Conservation (phyloP, 768 basidiomycete species). For the Naematelia aurantialba region DNA sequence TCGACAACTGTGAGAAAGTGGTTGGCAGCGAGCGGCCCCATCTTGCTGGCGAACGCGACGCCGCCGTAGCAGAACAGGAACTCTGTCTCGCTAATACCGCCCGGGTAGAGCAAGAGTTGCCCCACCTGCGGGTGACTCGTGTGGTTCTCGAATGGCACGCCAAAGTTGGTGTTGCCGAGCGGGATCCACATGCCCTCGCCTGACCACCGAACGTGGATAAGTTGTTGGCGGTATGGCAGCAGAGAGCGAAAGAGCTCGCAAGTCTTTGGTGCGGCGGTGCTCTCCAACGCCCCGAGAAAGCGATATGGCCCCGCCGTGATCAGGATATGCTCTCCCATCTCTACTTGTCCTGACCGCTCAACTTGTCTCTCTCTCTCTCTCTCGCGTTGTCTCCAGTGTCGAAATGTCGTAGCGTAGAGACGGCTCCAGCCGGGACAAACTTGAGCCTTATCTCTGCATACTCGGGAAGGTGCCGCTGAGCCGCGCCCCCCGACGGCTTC, state of each 20-base stretch:
- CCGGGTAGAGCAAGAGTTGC: slow-evolving; percentile 5
- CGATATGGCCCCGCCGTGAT: slow-evolving; percentile 2
- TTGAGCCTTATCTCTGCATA: too few species aligned
- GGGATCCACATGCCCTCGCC: slow-evolving; percentile 8
- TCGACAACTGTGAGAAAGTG: slow-evolving; percentile 2
- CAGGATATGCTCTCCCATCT: neutral
- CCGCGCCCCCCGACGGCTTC: too few species aligned
- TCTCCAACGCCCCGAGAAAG: neutral
- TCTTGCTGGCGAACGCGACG: slow-evolving; percentile 3
- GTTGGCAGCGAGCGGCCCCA: slow-evolving; percentile 6
- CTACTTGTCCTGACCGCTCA: too few species aligned
- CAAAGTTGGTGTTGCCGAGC: neutral
- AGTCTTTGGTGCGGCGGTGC: neutral
- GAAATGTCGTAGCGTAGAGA: too few species aligned
- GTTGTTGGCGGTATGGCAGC: slow-evolving; percentile 2
- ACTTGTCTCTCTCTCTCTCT: too few species aligned
- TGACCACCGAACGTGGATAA: slow-evolving; percentile 11
- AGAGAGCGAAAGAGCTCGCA: slow-evolving; percentile 3
- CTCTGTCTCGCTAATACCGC: slow-evolving; percentile 4
- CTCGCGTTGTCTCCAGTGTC: too few species aligned
- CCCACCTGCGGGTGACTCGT: slow-evolving; percentile 4
- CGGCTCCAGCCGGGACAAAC: too few species aligned
- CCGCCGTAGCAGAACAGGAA: slow-evolving; percentile 5
- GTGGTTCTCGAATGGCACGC: slow-evolving; percentile 6
- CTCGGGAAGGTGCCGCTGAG: too few species aligned